Conservation (phyloP, 2,329 filamentous ascomycete species). For the Aspergillus pseudonomiae region DNA sequence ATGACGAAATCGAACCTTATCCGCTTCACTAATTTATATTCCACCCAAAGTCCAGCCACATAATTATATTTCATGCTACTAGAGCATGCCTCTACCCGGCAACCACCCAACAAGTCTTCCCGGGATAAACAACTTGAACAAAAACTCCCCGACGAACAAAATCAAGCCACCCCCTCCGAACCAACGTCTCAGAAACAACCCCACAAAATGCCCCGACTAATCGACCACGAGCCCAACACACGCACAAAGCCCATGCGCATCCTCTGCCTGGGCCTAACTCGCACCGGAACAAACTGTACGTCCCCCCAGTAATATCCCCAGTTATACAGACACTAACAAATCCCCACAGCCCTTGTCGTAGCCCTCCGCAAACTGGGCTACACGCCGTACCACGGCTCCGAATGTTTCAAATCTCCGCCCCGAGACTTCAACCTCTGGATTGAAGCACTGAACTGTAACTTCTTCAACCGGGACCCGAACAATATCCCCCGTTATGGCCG, state of each 20-base stretch:
- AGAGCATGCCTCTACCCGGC: too few relatives aligned
- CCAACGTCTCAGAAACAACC: neutral
- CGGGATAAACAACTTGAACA: too few relatives aligned
- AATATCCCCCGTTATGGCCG: neutral
- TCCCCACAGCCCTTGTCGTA: neutral
- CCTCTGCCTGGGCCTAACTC: neutral
- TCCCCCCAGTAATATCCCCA: neutral
- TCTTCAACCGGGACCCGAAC: neutral
- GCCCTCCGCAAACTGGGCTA: constrained; percentile 11
- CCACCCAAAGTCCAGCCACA: too few relatives aligned
- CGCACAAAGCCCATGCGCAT: neutral
- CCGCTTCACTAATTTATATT: too few relatives aligned
- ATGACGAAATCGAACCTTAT: too few relatives aligned
- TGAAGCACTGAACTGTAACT: constrained; percentile 1
- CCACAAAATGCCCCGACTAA: neutral
- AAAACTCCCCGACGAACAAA: too few relatives aligned
- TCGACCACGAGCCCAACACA: neutral
- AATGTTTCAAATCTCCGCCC: constrained; percentile 13
- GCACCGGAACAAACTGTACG: neutral
- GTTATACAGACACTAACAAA: neutral
- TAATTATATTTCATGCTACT: too few relatives aligned
- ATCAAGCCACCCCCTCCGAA: too few relatives aligned
- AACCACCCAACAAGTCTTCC: too few relatives aligned
- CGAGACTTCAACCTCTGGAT: constrained; percentile 13
- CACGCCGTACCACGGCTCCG: constrained; percentile 11